Percentiles rank a stretch among this genome's conserved stretches.
These are phyloP conservation scores for Chytriomyces hyalinus DNA, from an alignment of 192 early-diverging fungal genomes.

Conservation along the genomic window DNA sequence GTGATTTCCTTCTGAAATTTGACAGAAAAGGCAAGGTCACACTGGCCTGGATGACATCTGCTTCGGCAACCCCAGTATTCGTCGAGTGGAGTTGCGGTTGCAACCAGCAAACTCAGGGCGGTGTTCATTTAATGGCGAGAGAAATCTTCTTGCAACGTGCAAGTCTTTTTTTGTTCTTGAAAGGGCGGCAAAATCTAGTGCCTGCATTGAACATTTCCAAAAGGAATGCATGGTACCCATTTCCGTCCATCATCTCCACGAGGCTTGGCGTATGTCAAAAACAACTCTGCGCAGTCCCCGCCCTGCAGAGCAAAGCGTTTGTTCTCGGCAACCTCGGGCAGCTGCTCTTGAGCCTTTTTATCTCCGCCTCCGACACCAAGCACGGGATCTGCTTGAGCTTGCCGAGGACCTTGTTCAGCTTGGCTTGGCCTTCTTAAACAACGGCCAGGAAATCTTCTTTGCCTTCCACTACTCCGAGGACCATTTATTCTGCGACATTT, in stretches of 20 bases:
- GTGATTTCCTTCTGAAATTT: no score
- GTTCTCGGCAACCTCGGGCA: constrained; percentile 88
- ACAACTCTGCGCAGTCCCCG: constrained; percentile 98
- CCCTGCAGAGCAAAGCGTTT: constrained; percentile 96
- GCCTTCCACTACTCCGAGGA: constrained; percentile 45
- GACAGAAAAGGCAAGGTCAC: no score
- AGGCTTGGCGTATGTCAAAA: constrained; percentile 66
- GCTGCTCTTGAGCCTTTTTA: constrained; percentile 81
- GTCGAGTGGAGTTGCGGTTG: no score
- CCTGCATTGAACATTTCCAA: no score
- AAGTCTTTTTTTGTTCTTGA: no score
- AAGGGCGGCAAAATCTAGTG: no score
- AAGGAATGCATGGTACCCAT: constrained; percentile 84
- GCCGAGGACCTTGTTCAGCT: constrained; percentile 70
- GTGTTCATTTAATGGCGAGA: no score
- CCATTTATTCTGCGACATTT: constrained; percentile 34
- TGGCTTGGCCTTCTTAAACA: constrained; percentile 75
- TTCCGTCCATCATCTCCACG: constrained; percentile 83
- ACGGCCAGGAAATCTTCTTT: constrained; percentile 77
- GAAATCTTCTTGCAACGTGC: no score
- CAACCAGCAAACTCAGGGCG: no score
- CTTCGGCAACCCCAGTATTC: no score
- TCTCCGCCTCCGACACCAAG: constrained; percentile 84
- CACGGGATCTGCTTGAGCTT: constrained; percentile 85
- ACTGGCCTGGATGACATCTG: no score